These are phyloP conservation scores for Phytophthora boehmeriae DNA, from an alignment of 352 stramenopile species.

Conservation along the genomic window DNA sequence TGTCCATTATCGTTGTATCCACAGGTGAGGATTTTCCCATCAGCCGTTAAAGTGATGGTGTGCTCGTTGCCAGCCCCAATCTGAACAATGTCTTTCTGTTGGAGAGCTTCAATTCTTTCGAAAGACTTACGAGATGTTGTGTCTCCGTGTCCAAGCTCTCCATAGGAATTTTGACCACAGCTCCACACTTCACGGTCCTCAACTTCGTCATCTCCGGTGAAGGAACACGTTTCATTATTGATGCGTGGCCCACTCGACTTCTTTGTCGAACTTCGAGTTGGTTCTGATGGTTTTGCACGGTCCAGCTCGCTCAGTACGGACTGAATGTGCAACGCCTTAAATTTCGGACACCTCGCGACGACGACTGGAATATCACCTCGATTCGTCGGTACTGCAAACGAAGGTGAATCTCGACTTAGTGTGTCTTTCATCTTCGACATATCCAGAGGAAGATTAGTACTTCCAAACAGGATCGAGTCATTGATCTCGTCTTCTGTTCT, in stretches of 20 bases:
- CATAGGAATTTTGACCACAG: conserved; percentile 95
- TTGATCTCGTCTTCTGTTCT: conserved; percentile 47
- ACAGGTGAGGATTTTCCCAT: conserved; percentile 85
- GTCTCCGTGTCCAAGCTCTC: conserved; percentile 92
- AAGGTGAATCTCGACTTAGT: conserved; percentile 15
- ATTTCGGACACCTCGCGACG: conserved; percentile 47
- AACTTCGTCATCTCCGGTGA: conserved; percentile 35
- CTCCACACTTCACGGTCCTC: conserved; percentile 92
- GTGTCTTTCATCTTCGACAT: conserved; percentile 34
- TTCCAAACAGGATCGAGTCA: conserved; percentile 32
- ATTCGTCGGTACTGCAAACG: conserved; percentile 6
- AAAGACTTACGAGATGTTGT: conserved; percentile 85
- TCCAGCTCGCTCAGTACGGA: conserved; percentile 51
- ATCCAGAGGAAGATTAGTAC: conserved; percentile 40
- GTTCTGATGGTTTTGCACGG: conserved; percentile 30
- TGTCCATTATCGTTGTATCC: conserved; percentile 96
- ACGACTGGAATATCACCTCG: conserved; percentile 25
- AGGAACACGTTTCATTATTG: conserved; percentile 4
- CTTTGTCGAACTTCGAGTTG: conserved; percentile 6
- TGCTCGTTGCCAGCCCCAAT: conserved; percentile 94
- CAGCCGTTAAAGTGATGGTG: conserved; percentile 77
- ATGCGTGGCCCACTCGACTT: conserved; percentile 9
- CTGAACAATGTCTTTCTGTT: conserved; percentile 81
- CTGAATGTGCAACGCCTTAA: conserved; percentile 49
- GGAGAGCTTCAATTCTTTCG: conserved; percentile 70